Evolutionary conservation across 805 yeast genomes (phyloP), one percentile per base, ranked within the genome.

Genomic region (Saccharomycopsis olivae): DNA sequence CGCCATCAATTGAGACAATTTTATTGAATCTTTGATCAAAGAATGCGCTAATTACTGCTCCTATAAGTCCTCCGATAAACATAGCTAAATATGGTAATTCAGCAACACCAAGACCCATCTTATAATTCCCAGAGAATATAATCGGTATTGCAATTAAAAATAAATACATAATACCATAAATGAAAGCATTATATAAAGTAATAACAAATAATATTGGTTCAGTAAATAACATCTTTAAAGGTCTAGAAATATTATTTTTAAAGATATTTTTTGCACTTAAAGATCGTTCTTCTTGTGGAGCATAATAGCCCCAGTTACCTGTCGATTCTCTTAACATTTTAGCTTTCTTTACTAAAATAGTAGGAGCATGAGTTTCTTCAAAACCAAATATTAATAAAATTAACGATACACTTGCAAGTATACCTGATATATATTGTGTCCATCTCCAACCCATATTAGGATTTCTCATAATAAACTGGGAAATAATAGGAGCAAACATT

Each of bases 331-430:
- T 62, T 40, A 78, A 58, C 27, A 52, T 54, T 10, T 51, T 48
- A 4, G 80, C 78, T 51, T 71, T 71, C 28, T 54, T 49, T 15
- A 56, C 59, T 27, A 78, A 59, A 27, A 78, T 49, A 10, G 61
- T 61, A 2, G 83, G 82, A 0, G 73, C 63, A 50, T 74, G 78
- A 0, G 85, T 73, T 51, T 78, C 86, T 15, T 8, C 30, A 28
- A 61, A 51, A 1, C 65, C 47, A 17, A 56, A 53, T n/a, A 59
- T 36, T 3, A 57, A 38, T 25, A 69, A 50, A 9, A 73, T 60
- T n/a, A n/a, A n/a, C n/a, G n/a, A n/a, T n/a, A n/a, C n/a, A n/a
- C n/a, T n/a, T n/a, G n/a, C n/a, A n/a, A n/a, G n/a, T n/a, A n/a
- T n/a, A 2, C 73, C 78, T 9, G 64, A 55, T 39, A 72, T 60